Conservation (phyloP, 495 filamentous ascomycete genomes). For the Tirmania nivea region DNA sequence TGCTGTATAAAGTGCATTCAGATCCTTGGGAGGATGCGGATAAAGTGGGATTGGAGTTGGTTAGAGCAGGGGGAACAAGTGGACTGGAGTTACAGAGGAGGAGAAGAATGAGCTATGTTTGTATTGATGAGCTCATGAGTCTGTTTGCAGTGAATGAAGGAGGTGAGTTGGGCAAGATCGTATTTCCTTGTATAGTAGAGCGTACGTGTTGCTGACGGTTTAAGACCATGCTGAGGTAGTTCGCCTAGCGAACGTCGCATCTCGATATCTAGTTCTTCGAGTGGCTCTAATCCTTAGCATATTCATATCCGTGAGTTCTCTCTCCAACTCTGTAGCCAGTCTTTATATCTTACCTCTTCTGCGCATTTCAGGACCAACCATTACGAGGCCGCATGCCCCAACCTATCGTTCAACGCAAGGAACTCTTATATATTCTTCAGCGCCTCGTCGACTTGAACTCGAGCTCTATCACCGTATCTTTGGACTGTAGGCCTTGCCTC, state of each 20-base stretch:
- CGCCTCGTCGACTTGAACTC: conserved; percentile 42
- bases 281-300: conserved; percentile 54
- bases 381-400: conserved; percentile 82
- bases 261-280: conserved; percentile 68
- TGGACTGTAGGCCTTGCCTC: conserved; percentile 6
- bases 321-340: not conserved
- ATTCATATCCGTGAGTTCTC: conserved; percentile 40
- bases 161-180: not conserved
- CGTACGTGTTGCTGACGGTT: conserved; percentile 5
- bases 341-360: not conserved
- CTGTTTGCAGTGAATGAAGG: conserved; percentile 34
- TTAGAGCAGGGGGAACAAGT: conserved; percentile 13
- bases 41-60: not conserved
- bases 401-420: conserved; percentile 56
- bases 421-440: conserved; percentile 48
- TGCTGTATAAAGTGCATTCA: conserved; percentile 20
- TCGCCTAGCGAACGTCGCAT: conserved; percentile 49
- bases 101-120: conserved; percentile 52
- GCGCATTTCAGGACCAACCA: conserved; percentile 44
- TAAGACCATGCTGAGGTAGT: conserved; percentile 6
- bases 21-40: not conserved
- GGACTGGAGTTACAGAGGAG: conserved; percentile 21
- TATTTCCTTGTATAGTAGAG: not conserved
- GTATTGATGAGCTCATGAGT: conserved; percentile 59
- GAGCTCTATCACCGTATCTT: conserved; percentile 42